A percentile compares a stretch with the other conserved stretches of the same genome.
Evolutionary conservation across 1,284 basidiomycete species (phyloP).

Genomic region (Cutaneotrichosporon dermatis): DNA sequence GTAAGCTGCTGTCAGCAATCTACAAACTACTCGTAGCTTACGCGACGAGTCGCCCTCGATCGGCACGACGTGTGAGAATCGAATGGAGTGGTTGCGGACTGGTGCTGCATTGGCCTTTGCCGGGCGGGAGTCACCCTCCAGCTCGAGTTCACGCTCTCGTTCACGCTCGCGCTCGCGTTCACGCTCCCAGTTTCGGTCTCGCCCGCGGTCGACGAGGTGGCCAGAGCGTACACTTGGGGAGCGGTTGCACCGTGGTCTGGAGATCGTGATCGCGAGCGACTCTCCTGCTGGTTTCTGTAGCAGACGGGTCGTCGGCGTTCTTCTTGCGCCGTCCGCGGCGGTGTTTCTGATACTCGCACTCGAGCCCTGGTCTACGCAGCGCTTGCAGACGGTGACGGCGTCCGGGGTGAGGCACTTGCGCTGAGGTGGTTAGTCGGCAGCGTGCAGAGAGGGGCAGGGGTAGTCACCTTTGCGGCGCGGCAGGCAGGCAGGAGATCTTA

Average conservation of each 20-base stretch:
- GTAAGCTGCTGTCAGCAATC: conserved; percentile 9
- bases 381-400: conserved; percentile 22
- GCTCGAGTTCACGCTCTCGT: background rate
- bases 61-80: conserved; percentile 30
- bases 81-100: conserved; percentile 10
- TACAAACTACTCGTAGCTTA: conserved; percentile 3
- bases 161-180: background rate
- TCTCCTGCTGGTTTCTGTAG: background rate
- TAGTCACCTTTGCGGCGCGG: conserved; percentile 27
- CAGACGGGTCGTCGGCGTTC: conserved; percentile 4
- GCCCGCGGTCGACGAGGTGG: background rate
- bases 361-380: conserved; percentile 24
- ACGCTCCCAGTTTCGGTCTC: background rate
- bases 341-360: conserved; percentile 31
- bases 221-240: background rate
- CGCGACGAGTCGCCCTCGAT: conserved; percentile 28
- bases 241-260: background rate
- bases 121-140: too few relatives aligned
- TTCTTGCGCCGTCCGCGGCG: conserved; percentile 25
- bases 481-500: conserved; percentile 28
- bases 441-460: background rate
- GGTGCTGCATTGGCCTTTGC: background rate
- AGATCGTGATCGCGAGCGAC: conserved; percentile 6
- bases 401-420: conserved; percentile 30
- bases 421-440: conserved; percentile 9